Base-by-base conservation (phyloP, 257 asterid genomes). In the Solanum lycopersicoides region DNA sequence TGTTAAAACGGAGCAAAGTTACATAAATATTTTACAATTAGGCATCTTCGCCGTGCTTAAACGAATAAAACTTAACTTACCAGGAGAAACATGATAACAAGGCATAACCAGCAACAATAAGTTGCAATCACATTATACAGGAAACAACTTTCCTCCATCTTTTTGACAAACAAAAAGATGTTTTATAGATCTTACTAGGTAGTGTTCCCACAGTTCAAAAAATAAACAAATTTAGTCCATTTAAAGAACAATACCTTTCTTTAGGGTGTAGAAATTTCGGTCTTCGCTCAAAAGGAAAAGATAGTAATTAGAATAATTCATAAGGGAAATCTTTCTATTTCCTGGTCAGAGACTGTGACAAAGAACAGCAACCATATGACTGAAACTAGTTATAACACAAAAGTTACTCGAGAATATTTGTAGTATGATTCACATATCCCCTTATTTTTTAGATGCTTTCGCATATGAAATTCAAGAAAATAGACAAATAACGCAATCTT, bases 11-110 rank as follows among this genome's bases (percentile, higher is more conserved):
- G 44, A 80, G 85, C 44, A 50, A 80, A 50, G 37, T 28, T 16
- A 47, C 68, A 80, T 44, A 28, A 80, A 30, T 80, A 20, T 47
- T 47, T 28, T 47, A 50, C 41, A 80, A 50, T 30, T 32, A 47
- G 45, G 30, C 85, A 80, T 8, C 85, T 47, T 80, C 68, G 32
- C 42, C 30, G 8, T 80, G 42, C 63, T 13, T 32, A 79, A 39
- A 45, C 13, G 39, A 68, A 34, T 65, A 21, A 84, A 6, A 53
- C 14, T n/a, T 28, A 23, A 44, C 66, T 79, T 45, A 28, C 32
- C n/a, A 79, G 65, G 15, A 45, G 39, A 86, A 90, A 50, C 47
- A 89, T 91, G 25, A 63, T 44, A 79, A 30, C 41, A 79, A 79
- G 41, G 65, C 84, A 45, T 79, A 79, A 44, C 65, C 50, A 73